Evolutionary conservation across 2,329 filamentous ascomycete genomes (phyloP).

Genomic region (Exophiala sideris): DNA sequence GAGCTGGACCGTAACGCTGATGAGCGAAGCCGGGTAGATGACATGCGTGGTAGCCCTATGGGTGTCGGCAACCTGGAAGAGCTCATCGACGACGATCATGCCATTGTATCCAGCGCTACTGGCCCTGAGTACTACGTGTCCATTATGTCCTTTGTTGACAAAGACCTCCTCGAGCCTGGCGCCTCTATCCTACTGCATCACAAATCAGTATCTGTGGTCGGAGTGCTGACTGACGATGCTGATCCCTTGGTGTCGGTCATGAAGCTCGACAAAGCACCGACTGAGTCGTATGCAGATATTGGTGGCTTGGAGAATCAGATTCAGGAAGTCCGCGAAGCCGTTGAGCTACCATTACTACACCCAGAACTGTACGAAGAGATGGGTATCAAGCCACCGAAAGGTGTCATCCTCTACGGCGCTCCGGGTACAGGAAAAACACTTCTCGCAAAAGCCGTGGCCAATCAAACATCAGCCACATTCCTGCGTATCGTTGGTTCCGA

Average conservation of each 20-base stretch:
- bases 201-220: slow-evolving; percentile 96
- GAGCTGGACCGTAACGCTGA: slow-evolving; percentile 86
- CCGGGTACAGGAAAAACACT: slow-evolving; percentile 96
- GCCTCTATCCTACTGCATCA: slow-evolving; percentile 94
- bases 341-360: slow-evolving; percentile 90
- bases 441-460: slow-evolving; percentile 93
- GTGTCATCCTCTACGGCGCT: slow-evolving; percentile 96
- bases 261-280: slow-evolving; percentile 98
- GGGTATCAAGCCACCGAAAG: slow-evolving; percentile 99
- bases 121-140: slow-evolving; percentile 99
- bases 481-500: slow-evolving; percentile 95
- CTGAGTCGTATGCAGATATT: slow-evolving; percentile 97
- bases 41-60: slow-evolving; percentile 98
- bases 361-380: slow-evolving; percentile 99
- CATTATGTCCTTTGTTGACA: slow-evolving; percentile 99
- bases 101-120: slow-evolving; percentile 95
- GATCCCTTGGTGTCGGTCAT: slow-evolving; percentile 96
- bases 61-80: slow-evolving; percentile 96
- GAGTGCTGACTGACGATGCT: slow-evolving; percentile 92
- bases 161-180: slow-evolving; percentile 93
- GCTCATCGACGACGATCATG: slow-evolving; percentile 98
- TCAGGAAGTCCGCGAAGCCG: slow-evolving; percentile 94
- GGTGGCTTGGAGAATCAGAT: slow-evolving; percentile 93
- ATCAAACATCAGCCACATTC: slow-evolving; percentile 98
- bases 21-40: slow-evolving; percentile 89